phyloP scores from a whole-genome alignment of 2,329 filamentous ascomycete species.

The Amylocarpus encephaloides region DNA sequence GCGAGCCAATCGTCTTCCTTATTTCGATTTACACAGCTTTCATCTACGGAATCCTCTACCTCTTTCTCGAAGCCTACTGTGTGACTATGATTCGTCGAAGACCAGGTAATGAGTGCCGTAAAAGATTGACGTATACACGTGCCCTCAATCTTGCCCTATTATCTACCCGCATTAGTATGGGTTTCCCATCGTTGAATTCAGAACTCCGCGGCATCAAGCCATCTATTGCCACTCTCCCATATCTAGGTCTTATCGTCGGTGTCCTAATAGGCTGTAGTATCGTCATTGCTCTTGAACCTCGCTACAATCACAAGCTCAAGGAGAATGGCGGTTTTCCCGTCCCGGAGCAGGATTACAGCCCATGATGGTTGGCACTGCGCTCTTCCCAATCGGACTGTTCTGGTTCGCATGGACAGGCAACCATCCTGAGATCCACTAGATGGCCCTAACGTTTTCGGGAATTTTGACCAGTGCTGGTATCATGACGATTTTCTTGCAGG shows the following conservation, averaged over 20 bases:
- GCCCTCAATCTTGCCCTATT: too few relatives aligned
- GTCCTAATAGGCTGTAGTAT: constrained; percentile 24
- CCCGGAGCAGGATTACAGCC: constrained; percentile 36
- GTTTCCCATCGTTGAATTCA: constrained; percentile 44
- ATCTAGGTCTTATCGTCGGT: constrained; percentile 33
- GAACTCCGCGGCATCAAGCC: constrained; percentile 32
- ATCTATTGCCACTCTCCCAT: constrained; percentile 36
- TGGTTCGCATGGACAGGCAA: constrained; percentile 35
- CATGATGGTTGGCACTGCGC: constrained; percentile 36
- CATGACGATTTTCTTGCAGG: constrained; percentile 48
- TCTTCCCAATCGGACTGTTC: constrained; percentile 32
- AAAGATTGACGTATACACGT: too few relatives aligned
- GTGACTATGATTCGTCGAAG: constrained; percentile 31
- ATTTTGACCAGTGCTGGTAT: constrained; percentile 54
- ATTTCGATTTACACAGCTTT: constrained; percentile 44
- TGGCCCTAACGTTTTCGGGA: constrained; percentile 30
- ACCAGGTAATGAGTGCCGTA: too few relatives aligned
- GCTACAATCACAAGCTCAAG: constrained; percentile 29
- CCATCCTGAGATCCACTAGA: constrained; percentile 16
- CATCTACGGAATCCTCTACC: constrained; percentile 47
- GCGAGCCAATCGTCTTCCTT: constrained; percentile 57
- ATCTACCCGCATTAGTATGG: too few relatives aligned
- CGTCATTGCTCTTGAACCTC: constrained; percentile 28
- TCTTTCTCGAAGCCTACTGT: constrained; percentile 8
- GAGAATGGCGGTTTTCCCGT: constrained; percentile 28